Conservation (phyloP, 2,329 filamentous ascomycete genomes). For the Botryotinia narcissicola region DNA sequence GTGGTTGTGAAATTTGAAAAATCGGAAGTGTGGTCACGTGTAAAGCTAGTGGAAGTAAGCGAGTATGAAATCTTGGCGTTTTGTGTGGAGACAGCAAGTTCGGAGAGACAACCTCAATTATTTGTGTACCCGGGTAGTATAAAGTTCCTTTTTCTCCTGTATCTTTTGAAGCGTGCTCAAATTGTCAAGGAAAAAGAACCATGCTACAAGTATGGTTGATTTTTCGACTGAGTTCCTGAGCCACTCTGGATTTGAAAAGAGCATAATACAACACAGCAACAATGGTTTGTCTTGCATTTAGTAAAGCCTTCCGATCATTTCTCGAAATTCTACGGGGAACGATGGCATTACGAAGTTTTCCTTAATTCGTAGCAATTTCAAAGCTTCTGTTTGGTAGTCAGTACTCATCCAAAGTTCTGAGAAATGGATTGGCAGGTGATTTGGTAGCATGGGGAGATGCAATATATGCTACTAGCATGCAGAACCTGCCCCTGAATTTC, state of each 20-base stretch:
- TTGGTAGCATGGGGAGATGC: background rate
- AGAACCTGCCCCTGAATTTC: background rate
- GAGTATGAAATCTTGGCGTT: slow-evolving; percentile 9
- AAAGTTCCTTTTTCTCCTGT: background rate
- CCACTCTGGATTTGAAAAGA: background rate
- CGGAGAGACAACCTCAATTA: background rate
- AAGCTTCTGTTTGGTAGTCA: background rate
- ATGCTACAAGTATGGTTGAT: background rate
- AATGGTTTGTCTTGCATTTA: background rate
- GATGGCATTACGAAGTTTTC: background rate
- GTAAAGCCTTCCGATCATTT: background rate
- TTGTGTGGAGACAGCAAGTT: background rate
- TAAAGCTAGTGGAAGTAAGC: background rate
- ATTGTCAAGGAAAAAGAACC: background rate
- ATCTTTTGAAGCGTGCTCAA: background rate
- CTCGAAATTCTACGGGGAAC: background rate
- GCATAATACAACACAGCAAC: background rate
- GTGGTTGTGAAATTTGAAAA: background rate
- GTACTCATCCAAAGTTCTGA: background rate
- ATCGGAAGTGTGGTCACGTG: slow-evolving; percentile 12
- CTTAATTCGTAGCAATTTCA: no score
- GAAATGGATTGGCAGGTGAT: background rate
- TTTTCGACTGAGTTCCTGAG: background rate
- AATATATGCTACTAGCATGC: background rate
- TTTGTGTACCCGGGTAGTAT: background rate